Evolutionary conservation across 2,329 filamentous ascomycete genomes (phyloP), one percentile per base, ranked within the genome.

Genomic region (Colletotrichum spaethianum): DNA sequence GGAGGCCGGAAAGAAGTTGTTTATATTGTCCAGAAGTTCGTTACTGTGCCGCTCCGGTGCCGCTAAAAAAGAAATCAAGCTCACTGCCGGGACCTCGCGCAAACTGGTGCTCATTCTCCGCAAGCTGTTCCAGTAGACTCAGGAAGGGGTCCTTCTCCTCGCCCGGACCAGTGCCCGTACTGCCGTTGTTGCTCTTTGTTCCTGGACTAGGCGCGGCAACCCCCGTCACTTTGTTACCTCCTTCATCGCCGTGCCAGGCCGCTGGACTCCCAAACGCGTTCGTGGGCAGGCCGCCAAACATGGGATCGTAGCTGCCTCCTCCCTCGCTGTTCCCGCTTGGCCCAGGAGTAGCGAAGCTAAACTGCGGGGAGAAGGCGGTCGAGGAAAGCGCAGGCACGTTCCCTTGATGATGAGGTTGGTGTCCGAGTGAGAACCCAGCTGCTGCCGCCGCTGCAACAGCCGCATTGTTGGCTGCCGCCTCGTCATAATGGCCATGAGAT

Each of bases 91-190:
- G 89, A 0, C 92, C 93, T 63, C 89, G 85, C 52, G 86, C 86
- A 64, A 82, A 78, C 28, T 80, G 79, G 65, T 93, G 89, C 81
- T 96, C 93, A 77, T 94, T 95, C 81, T 96, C 93, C 0, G 93
- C 94, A 70, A 96, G 86, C 82, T 96, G 93, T 79, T 96, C 94
- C 44, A 96, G 83, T 52, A 96, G 82, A 73, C 90, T 93, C 50
- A 96, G 81, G 78, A 97, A 96, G 0, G 94, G 93, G 78, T 96
- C 94, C 76, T 93, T 95, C 75, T 96, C 93, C 26, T 91, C 88
- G 2, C 84, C 85, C 3, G 83, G 79, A 0, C 81, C 84, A 1
- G 86, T 86, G 2, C 83, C 86, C 0, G 85, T 85, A 70, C 86
- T 88, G 12, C 84, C 86, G 52, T 85, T 85, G 66, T 85, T 85